phyloP scores from a whole-genome alignment of 2,329 filamentous ascomycete species.

The Teratosphaeria destructans region DNA sequence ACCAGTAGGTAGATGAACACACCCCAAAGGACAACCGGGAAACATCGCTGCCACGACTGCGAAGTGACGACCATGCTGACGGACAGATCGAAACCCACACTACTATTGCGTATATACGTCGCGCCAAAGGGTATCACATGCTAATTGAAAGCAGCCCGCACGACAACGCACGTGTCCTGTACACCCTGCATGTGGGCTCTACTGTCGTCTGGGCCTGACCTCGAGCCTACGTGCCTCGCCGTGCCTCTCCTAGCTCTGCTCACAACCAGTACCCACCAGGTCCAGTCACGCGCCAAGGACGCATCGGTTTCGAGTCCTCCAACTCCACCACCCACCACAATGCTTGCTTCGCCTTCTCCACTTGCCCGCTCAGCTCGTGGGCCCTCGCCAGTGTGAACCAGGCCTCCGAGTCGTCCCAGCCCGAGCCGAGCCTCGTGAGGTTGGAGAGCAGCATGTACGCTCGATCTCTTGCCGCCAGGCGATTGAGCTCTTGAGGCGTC shows the following conservation, averaged over 20 bases:
- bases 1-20: too few relatives aligned
- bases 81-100: background rate
- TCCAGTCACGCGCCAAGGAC: conserved; percentile 58
- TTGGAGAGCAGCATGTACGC: conserved; percentile 74
- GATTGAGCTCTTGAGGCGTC: conserved; percentile 62
- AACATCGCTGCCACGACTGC: too few relatives aligned
- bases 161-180: background rate
- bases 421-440: conserved; percentile 72
- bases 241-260: background rate
- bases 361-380: conserved; percentile 76
- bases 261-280: conserved; percentile 15
- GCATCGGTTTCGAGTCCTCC: conserved; percentile 71
- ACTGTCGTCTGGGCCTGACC: background rate
- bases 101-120: background rate
- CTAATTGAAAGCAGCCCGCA: background rate
- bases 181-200: background rate
- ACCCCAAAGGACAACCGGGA: too few relatives aligned
- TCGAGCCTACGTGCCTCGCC: background rate
- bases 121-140: conserved; percentile 1
- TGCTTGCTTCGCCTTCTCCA: conserved; percentile 80
- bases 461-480: conserved; percentile 80
- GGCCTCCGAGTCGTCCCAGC: conserved; percentile 87
- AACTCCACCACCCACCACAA: conserved; percentile 97
- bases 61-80: background rate
- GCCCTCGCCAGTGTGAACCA: conserved; percentile 84